phyloP scores from a whole-genome alignment of 2,329 filamentous ascomycete species.

The Herpotrichia juniperi region DNA sequence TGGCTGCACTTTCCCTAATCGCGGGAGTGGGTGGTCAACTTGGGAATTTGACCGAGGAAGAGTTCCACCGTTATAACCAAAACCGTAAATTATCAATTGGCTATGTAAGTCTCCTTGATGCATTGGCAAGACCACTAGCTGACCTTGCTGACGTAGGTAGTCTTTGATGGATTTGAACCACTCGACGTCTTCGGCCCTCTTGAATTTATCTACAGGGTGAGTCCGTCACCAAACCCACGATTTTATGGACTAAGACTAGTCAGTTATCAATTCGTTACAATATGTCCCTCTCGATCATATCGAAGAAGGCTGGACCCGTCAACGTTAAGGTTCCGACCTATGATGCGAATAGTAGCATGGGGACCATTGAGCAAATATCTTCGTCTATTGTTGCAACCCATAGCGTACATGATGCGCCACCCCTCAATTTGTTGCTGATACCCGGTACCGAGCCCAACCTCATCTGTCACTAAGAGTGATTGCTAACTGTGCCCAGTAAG shows the following conservation, averaged over 20 bases:
- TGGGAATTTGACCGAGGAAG: not conserved
- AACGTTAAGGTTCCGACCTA: not conserved
- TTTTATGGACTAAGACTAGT: slow-evolving; percentile 34
- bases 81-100: not conserved
- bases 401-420: not conserved
- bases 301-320: slow-evolving; percentile 7
- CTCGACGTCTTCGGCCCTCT: slow-evolving; percentile 47
- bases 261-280: slow-evolving; percentile 5
- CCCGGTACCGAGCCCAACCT: slow-evolving; percentile 46
- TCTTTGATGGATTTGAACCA: slow-evolving; percentile 29
- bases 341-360: not conserved
- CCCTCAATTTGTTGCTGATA: not conserved
- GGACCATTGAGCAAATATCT: not conserved
- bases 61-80: not conserved
- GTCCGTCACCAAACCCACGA: not conserved
- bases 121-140: not conserved
- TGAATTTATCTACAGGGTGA: slow-evolving; percentile 39
- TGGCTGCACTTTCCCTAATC: not conserved
- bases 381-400: not conserved
- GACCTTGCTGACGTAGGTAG: slow-evolving; percentile 8
- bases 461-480: slow-evolving; percentile 12
- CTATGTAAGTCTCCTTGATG: not conserved
- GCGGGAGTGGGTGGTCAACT: not conserved
- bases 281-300: slow-evolving; percentile 14
- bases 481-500: no score